Conservation (phyloP, 768 basidiomycete species). For the Amylocystis lapponica region DNA sequence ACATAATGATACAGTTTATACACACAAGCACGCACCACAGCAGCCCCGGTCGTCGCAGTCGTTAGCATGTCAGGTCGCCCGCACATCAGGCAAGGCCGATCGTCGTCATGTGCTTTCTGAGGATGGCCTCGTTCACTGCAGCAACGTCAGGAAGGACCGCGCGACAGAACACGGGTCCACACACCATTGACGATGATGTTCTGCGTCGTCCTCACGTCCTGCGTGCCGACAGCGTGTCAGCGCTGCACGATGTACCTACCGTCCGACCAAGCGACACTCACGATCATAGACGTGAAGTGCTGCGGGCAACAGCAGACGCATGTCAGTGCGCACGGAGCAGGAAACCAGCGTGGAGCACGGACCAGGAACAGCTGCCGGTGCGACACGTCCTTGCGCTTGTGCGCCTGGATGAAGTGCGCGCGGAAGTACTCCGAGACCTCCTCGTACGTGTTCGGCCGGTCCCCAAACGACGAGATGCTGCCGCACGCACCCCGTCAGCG, state of each 20-base stretch:
- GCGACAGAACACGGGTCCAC: conserved; percentile 3
- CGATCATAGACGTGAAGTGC: conserved; percentile 28
- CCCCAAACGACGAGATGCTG: conserved; percentile 78
- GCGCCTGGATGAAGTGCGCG: conserved; percentile 80
- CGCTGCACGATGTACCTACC: neutral
- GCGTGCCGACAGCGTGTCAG: neutral
- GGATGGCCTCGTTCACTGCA: conserved; percentile 27
- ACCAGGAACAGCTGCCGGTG: conserved; percentile 63
- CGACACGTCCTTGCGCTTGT: conserved; percentile 73
- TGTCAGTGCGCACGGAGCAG: neutral
- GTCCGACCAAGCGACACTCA: conserved; percentile 3
- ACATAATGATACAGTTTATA: too few species aligned
- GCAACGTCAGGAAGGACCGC: neutral
- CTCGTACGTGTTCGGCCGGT: conserved; percentile 77
- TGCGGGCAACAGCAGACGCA: conserved; percentile 9
- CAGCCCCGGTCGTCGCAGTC: too few species aligned
- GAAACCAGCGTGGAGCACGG: conserved; percentile 26
- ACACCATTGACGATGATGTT: conserved; percentile 77
- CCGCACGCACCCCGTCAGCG: neutral
- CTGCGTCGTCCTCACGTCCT: conserved; percentile 83
- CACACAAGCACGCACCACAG: too few species aligned
- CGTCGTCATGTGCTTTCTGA: conserved; percentile 22
- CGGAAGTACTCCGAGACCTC: conserved; percentile 83
- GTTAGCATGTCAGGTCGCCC: too few species aligned
- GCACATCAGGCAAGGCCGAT: conserved; percentile 21